Base-by-base conservation (phyloP, 331 rosid species). In the Dryas integrifolia region DNA sequence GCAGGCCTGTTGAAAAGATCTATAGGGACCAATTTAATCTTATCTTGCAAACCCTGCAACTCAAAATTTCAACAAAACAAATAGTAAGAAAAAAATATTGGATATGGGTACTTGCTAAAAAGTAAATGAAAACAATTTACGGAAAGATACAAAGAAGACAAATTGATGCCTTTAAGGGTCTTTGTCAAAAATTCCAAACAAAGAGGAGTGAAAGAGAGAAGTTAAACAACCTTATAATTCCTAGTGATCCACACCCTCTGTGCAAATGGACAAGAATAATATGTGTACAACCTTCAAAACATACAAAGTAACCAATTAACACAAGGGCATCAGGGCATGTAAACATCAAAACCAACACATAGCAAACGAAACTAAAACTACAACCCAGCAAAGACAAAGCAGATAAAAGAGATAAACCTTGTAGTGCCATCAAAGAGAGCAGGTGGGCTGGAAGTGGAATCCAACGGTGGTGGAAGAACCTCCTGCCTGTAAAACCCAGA, bases 371-470 rank as follows among this genome's bases (percentile, higher is more conserved):
- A 0, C 15, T 1, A 47, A 24, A 7, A 24, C 0, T 49, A 67
- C 0, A 59, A 69, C 57, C 58, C 30, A 26, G 21, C 38, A 59
- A 13, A 39, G 6, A 48, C 7, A 63, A 69, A 51, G 4, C 9
- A 44, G 43, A 24, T 10, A 15, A 16, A 15, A 6, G 52, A 63
- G 68, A 7, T 15, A 51, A 80, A 92, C 96, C 98, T 90, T 72
- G 92, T 86, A 45, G 98, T 90, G 79, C 97, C 98, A 64, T 92
- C 97, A 55, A 92, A 92, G 41, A 90, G 77, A 58, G 96, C 77
- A 66, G 97, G 98, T 61, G 77, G 96, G 9, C 74, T 77, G 59
- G 98, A 82, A 26, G 80, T 59, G 76, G 92, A 83, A 67, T 86
- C 84, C 72, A 92, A 60, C 0, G 84, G 16, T 0, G 88, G 77